These are phyloP conservation scores for Cyclostephanos invisitatus DNA, from an alignment of 108 stramenopile genomes.

Conservation along the genomic window DNA sequence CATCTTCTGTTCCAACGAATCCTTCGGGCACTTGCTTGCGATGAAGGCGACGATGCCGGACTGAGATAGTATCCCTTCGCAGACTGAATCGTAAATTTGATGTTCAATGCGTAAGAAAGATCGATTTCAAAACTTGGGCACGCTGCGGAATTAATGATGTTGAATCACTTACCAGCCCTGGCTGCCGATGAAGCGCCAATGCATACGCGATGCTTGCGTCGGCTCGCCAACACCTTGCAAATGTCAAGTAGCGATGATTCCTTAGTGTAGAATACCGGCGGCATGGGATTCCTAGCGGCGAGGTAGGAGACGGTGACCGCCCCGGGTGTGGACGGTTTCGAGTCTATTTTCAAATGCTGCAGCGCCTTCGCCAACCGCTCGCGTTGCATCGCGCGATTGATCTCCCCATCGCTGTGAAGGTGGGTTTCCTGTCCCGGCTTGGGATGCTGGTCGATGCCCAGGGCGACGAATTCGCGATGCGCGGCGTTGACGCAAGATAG, in stretches of 20 bases:
- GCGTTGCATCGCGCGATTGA: slow-evolving; percentile 38
- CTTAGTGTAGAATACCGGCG: slow-evolving; percentile 17
- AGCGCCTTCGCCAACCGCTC: slow-evolving; percentile 49
- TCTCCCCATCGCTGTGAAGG: slow-evolving; percentile 29
- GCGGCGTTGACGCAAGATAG: slow-evolving; percentile 51
- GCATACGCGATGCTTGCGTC: slow-evolving; percentile 42
- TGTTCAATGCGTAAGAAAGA: background rate
- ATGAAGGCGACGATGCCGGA: slow-evolving; percentile 49
- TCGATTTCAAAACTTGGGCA: background rate
- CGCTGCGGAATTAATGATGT: background rate
- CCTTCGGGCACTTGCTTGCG: slow-evolving; percentile 37
- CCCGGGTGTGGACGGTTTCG: slow-evolving; percentile 39
- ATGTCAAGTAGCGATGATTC: slow-evolving; percentile 40
- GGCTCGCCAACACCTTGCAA: slow-evolving; percentile 42
- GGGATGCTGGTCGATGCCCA: slow-evolving; percentile 26
- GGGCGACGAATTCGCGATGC: slow-evolving; percentile 37
- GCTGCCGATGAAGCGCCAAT: slow-evolving; percentile 39
- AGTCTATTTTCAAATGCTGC: slow-evolving; percentile 44
- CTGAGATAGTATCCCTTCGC: slow-evolving; percentile 45
- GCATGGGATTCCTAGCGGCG: slow-evolving; percentile 51
- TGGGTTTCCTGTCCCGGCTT: slow-evolving; percentile 36
- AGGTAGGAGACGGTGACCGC: slow-evolving; percentile 51
- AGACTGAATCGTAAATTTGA: background rate
- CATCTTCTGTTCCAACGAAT: slow-evolving; percentile 47
- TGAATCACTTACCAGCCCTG: slow-evolving; percentile 6